phyloP scores from a whole-genome alignment of 257 asterid genomes.

The Capsicum chinense region DNA sequence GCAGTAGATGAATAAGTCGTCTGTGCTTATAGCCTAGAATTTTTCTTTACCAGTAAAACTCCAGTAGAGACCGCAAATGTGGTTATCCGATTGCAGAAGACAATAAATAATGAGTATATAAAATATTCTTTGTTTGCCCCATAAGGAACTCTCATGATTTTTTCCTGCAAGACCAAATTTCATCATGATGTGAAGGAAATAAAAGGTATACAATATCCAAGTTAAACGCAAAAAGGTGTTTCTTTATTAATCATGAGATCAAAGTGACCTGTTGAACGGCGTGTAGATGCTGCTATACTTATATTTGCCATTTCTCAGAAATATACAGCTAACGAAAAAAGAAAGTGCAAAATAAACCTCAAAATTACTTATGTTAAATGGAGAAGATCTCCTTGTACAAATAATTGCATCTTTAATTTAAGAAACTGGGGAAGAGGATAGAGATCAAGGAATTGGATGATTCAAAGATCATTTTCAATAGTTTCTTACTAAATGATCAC shows the following conservation, averaged over 20 bases:
- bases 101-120: too few species aligned
- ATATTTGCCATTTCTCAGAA: neutral
- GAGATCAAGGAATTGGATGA: neutral
- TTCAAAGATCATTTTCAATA: neutral
- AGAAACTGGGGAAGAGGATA: neutral
- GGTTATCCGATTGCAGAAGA: too few species aligned
- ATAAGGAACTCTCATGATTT: too few species aligned
- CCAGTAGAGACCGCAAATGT: too few species aligned
- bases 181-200: conserved; percentile 13
- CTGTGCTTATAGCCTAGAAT: too few species aligned
- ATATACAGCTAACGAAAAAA: conserved; percentile 1
- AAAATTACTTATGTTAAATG: neutral
- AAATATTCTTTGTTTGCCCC: too few species aligned
- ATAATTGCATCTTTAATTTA: neutral
- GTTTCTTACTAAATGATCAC: neutral
- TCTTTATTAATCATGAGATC: neutral
- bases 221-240: neutral
- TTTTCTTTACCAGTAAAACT: too few species aligned
- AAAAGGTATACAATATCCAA: neutral
- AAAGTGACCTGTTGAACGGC: neutral
- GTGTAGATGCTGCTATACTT: neutral
- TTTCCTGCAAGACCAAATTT: conserved; percentile 51
- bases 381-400: neutral
- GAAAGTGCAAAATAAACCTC: neutral
- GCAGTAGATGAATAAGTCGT: too few species aligned